Evolutionary conservation across 306 rosid species (phyloP).

Genomic region (Albizia julibrissin): DNA sequence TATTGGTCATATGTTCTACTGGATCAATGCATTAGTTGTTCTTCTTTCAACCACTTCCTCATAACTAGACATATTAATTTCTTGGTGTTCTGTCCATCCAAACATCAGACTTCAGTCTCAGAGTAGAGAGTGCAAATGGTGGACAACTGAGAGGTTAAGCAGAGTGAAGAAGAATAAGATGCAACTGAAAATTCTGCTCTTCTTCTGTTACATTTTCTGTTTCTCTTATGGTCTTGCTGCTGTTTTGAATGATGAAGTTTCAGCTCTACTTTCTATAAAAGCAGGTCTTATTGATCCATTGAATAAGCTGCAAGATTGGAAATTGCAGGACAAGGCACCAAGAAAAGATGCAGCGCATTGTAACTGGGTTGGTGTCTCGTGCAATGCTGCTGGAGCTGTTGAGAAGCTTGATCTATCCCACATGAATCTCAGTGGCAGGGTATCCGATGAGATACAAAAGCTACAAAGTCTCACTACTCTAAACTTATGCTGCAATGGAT

Average conservation of each 20-base stretch:
- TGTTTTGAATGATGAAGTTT: conserved; percentile 56
- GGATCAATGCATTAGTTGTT: conserved; percentile 37
- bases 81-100: conserved; percentile 23
- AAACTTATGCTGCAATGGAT: conserved; percentile 75
- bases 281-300: conserved; percentile 67
- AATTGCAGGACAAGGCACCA: conserved; percentile 35
- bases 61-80: conserved; percentile 30
- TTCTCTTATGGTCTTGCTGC: conserved; percentile 34
- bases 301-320: conserved; percentile 66
- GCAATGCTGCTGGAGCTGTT: conserved; percentile 63
- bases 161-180: conserved; percentile 46
- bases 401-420: conserved; percentile 77
- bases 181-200: conserved; percentile 44
- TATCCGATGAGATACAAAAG: conserved; percentile 59
- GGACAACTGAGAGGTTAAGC: conserved; percentile 42
- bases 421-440: conserved; percentile 81
- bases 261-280: conserved; percentile 73
- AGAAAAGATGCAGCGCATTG: conserved; percentile 54
- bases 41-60: conserved; percentile 50
- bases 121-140: conserved; percentile 46
- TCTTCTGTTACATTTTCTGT: conserved; percentile 52
- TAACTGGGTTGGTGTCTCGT: conserved; percentile 71
- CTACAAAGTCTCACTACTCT: conserved; percentile 59
- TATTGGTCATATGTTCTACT: conserved; percentile 40
- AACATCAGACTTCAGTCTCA: conserved; percentile 33